Evolutionary conservation across 2,329 filamentous ascomycete genomes (phyloP).

Genomic region (Xylaria sp.): DNA sequence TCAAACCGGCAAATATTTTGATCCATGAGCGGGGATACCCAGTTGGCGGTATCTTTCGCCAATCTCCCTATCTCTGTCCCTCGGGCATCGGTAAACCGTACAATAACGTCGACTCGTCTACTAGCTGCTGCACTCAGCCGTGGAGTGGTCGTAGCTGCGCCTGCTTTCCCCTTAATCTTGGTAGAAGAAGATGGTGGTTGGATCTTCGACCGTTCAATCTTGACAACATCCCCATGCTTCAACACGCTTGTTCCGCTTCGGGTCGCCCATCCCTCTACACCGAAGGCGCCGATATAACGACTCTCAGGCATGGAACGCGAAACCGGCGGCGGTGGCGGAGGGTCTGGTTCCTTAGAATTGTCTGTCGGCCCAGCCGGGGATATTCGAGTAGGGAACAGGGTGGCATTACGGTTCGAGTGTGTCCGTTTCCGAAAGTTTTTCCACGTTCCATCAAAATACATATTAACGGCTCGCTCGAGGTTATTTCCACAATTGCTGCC

Average conservation of each 20-base stretch:
- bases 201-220: slow-evolving; percentile 83
- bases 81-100: slow-evolving; percentile 80
- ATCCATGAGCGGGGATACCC: slow-evolving; percentile 91
- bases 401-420: slow-evolving; percentile 19
- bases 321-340: slow-evolving; percentile 13
- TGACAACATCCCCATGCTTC: slow-evolving; percentile 79
- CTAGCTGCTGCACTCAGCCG: slow-evolving; percentile 54
- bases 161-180: slow-evolving; percentile 44
- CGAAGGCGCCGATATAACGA: slow-evolving; percentile 89
- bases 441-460: slow-evolving; percentile 73
- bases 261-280: slow-evolving; percentile 89
- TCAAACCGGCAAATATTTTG: slow-evolving; percentile 88
- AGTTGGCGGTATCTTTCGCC: slow-evolving; percentile 82
- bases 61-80: slow-evolving; percentile 86
- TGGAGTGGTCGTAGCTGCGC: slow-evolving; percentile 37
- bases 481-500: slow-evolving; percentile 58
- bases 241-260: slow-evolving; percentile 76
- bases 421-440: slow-evolving; percentile 49
- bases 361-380: slow-evolving; percentile 11
- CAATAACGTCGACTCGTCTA: slow-evolving; percentile 80
- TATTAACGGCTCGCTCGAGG: slow-evolving; percentile 66
- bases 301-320: slow-evolving; percentile 40
- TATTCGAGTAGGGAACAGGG: slow-evolving; percentile 11
- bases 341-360: slow-evolving; percentile 15
- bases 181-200: slow-evolving; percentile 54